These are phyloP conservation scores for Pleurotus sapidus DNA, from an alignment of 768 basidiomycete species.

Conservation along the genomic window DNA sequence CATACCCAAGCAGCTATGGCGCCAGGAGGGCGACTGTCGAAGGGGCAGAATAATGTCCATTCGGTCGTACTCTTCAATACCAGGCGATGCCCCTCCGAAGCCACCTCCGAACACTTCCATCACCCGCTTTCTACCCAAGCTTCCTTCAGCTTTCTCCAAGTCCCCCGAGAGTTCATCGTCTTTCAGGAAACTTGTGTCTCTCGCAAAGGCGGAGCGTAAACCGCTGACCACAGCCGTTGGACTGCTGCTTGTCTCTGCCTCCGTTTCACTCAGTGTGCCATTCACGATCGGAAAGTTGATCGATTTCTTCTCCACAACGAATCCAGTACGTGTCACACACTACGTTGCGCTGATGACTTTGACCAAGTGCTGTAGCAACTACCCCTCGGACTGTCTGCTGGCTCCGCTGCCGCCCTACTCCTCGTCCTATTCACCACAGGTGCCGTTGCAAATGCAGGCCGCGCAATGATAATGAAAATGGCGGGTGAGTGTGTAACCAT, in stretches of 20 bases:
- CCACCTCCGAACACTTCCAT: slow-evolving; percentile 14
- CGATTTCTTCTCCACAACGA: slow-evolving; percentile 79
- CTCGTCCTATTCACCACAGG: slow-evolving; percentile 82
- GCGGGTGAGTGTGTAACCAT: slow-evolving; percentile 46
- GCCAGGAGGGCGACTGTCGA: background rate
- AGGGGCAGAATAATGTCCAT: background rate
- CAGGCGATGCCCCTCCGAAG: background rate
- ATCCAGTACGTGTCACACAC: slow-evolving; percentile 54
- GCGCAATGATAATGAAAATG: slow-evolving; percentile 83
- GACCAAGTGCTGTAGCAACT: slow-evolving; percentile 48
- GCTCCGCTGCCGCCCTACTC: slow-evolving; percentile 74
- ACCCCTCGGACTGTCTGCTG: slow-evolving; percentile 76
- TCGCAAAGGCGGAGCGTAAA: slow-evolving; percentile 82
- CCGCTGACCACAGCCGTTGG: slow-evolving; percentile 75
- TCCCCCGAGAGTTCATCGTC: slow-evolving; percentile 52
- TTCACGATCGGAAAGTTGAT: slow-evolving; percentile 93
- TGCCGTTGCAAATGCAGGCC: slow-evolving; percentile 80
- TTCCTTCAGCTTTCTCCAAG: slow-evolving; percentile 27
- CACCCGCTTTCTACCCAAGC: slow-evolving; percentile 14
- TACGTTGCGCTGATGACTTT: background rate
- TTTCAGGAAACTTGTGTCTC: slow-evolving; percentile 67
- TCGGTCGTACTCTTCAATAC: background rate
- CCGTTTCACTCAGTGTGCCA: slow-evolving; percentile 90
- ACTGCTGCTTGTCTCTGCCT: slow-evolving; percentile 80
- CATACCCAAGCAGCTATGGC: background rate